Evolutionary conservation across 768 basidiomycete genomes (phyloP), one percentile per base, ranked within the genome.

Genomic region (Ramaria sp.): DNA sequence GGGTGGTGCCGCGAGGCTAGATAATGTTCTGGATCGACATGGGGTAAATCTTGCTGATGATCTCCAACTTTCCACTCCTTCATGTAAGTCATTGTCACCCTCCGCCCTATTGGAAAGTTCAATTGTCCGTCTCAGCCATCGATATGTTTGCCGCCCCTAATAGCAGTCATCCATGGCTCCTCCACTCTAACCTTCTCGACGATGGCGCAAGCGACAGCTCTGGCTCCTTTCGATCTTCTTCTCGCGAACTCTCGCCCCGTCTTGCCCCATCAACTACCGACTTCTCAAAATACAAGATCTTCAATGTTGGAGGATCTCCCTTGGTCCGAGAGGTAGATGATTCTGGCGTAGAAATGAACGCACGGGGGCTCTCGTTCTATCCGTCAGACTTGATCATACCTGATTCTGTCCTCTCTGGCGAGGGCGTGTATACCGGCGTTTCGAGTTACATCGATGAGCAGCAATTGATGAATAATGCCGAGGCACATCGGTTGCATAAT

Each of bases 181-280:
- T 57, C 55, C 37, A 9, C n/a, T 46, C 46, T 24, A 11, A 30
- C 15, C 31, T 47, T n/a, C 33, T 49, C 48, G 55, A 57, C 46
- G 55, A 57, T 45, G 31, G 17, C 2, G 45, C 46, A 13, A 57
- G 55, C 46, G 55, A 57, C 48, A 57, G 45, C 4, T 48, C 46
- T 27, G 17, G 43, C 24, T 56, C 54, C 45, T 48, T 56, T 48
- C 46, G 46, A 15, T 57, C 55, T 15, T 57, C 55, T 4, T 57
- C 55, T 7, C 55, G 37, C 45, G 55, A 57, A 38, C 55, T 57
- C 46, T 57, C 55, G 4, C 55, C 55, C 6, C 27, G 10, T 7
- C 45, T 49, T 20, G 24, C 24, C n/a, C 55, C 46, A 12, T 30
- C 55, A 11, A 17, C n/a, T 7, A 17, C 51, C 3, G 7, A 19